phyloP scores from a whole-genome alignment of 1,284 basidiomycete genomes.

The Macrocystidia cucumis region DNA sequence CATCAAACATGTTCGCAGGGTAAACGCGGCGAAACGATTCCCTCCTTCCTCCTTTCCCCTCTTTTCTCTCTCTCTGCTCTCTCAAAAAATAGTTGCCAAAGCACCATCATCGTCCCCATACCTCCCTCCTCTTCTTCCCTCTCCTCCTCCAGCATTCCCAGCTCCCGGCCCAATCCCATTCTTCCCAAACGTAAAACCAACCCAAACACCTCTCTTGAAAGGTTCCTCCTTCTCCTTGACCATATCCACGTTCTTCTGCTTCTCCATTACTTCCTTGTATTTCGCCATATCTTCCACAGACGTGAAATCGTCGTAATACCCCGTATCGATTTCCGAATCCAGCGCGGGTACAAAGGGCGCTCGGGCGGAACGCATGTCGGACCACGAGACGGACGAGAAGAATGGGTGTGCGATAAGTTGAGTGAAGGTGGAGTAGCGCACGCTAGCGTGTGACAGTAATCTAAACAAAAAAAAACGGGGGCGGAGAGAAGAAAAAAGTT shows the following conservation, averaged over 20 bases:
- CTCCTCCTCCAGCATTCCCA: conserved; percentile 24
- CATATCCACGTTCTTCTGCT: conserved; percentile 90
- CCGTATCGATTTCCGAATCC: conserved; percentile 92
- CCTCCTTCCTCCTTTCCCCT: no score
- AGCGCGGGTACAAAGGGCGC: conserved; percentile 96
- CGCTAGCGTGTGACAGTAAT: conserved; percentile 71
- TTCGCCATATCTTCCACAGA: conserved; percentile 96
- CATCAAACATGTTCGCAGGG: no score
- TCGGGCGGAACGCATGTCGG: conserved; percentile 66
- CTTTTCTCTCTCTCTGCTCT: no score
- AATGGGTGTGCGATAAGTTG: conserved; percentile 82
- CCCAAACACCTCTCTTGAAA: conserved; percentile 79
- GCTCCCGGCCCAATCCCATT: conserved; percentile 55
- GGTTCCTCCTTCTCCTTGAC: conserved; percentile 84
- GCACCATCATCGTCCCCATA: conserved; percentile 47
- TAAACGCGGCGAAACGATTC: no score
- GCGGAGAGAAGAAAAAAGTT: no score
- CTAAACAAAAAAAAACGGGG: no score
- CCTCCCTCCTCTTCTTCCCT: no score
- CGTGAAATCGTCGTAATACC: conserved; percentile 98
- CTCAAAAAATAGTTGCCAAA: conserved; percentile 62
- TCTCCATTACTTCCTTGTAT: conserved; percentile 96
- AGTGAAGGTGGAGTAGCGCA: conserved; percentile 69
- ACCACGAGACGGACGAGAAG: conserved; percentile 76
- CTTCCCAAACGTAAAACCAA: conserved; percentile 97